A percentile compares a stretch with the other conserved stretches of the same genome.
Evolutionary conservation across 257 asterid species (phyloP).

Genomic region (Solanum raphanifolium): DNA sequence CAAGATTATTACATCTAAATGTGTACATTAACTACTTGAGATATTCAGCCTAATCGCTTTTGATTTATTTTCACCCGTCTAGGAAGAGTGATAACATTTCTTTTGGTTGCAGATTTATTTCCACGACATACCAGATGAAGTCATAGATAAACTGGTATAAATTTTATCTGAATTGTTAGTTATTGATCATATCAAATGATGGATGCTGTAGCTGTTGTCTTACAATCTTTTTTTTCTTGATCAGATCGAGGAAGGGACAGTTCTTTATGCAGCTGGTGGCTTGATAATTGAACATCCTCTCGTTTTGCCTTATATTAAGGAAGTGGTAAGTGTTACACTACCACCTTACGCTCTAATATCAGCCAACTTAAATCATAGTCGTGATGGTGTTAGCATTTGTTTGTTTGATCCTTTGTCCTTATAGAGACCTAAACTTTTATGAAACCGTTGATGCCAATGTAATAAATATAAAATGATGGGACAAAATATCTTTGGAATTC

Average conservation of each 20-base stretch:
- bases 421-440: neutral
- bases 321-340: slow-evolving; percentile 23
- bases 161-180: neutral
- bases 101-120: slow-evolving; percentile 64
- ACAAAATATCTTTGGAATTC: neutral
- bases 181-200: neutral
- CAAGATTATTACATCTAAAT: neutral
- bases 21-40: neutral
- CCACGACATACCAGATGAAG: slow-evolving; percentile 66
- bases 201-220: neutral
- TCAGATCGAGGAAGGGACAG: slow-evolving; percentile 75
- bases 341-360: neutral
- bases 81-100: neutral
- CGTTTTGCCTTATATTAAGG: slow-evolving; percentile 59
- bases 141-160: slow-evolving; percentile 64
- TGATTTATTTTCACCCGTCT: neutral
- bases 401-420: neutral
- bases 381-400: neutral
- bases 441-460: neutral
- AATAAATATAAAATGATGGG: neutral
- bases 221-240: neutral
- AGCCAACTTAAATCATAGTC: neutral
- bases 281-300: slow-evolving; percentile 87
- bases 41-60: neutral
- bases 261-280: slow-evolving; percentile 90